Evolutionary conservation across 1,284 basidiomycete species (phyloP).

Genomic region (Irpex rosettiformis): DNA sequence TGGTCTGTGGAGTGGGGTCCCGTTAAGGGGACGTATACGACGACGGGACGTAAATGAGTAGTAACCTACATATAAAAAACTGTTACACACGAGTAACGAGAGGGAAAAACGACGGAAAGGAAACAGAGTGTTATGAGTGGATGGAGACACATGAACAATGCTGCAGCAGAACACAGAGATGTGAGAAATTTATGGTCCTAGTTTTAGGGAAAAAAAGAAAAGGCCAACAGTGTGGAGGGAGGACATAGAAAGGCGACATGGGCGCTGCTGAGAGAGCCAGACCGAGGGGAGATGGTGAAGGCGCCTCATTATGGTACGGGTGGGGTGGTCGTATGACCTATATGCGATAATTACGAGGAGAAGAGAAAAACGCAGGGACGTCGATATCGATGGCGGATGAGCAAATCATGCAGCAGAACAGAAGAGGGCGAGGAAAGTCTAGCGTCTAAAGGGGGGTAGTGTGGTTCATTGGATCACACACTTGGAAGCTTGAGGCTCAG

Average conservation of each 20-base stretch:
- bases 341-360: slow-evolving; percentile 17
- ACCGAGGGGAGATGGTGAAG: background rate
- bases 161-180: slow-evolving; percentile 6
- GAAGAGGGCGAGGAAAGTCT: slow-evolving; percentile 12
- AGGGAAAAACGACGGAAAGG: no score
- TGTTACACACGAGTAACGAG: slow-evolving; percentile 20
- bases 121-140: slow-evolving; percentile 2
- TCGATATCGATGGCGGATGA: slow-evolving; percentile 16
- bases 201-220: background rate
- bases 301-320: slow-evolving; percentile 13
- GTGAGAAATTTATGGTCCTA: slow-evolving; percentile 11
- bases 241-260: slow-evolving; percentile 11
- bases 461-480: slow-evolving; percentile 74
- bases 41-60: no score
- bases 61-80: slow-evolving; percentile 18
- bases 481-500: slow-evolving; percentile 52
- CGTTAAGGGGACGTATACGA: slow-evolving; percentile 7
- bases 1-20: slow-evolving; percentile 1
- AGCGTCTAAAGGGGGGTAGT: slow-evolving; percentile 17
- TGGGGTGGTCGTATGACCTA: slow-evolving; percentile 17
- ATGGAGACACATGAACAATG: slow-evolving; percentile 1
- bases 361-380: slow-evolving; percentile 18
- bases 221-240: background rate
- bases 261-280: slow-evolving; percentile 4
- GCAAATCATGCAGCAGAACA: slow-evolving; percentile 17